These are phyloP conservation scores for Saturnispora bothae DNA, from an alignment of 805 yeast genomes.

Conservation along the genomic window DNA sequence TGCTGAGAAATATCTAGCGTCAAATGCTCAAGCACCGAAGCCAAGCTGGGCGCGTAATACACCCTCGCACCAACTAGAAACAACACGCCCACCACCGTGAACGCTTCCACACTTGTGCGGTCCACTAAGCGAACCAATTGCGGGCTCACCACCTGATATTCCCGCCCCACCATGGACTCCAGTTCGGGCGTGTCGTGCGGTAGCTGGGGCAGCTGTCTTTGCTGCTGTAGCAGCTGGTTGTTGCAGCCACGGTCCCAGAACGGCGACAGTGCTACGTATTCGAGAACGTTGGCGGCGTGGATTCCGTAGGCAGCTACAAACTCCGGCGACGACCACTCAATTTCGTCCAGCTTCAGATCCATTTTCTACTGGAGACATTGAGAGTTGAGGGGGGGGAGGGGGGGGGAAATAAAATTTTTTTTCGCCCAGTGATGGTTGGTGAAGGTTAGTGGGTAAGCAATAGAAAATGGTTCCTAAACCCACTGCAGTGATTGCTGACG, in stretches of 20 bases:
- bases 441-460: too few relatives aligned
- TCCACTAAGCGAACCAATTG: not conserved
- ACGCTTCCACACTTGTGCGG: not conserved
- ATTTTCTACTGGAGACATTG: too few relatives aligned
- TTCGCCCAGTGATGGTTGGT: too few relatives aligned
- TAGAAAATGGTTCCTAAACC: slow-evolving; percentile 30
- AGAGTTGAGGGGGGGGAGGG: too few relatives aligned
- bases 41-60: slow-evolving; percentile 4
- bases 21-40: not conserved
- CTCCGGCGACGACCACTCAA: slow-evolving; percentile 96
- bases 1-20: not conserved
- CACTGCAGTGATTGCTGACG: slow-evolving; percentile 51
- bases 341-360: slow-evolving; percentile 55
- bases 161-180: slow-evolving; percentile 72
- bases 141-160: slow-evolving; percentile 46
- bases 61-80: slow-evolving; percentile 4
- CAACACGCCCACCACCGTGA: not conserved
- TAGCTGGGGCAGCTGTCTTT: slow-evolving; percentile 62
- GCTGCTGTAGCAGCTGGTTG: slow-evolving; percentile 94
- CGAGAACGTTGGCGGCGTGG: slow-evolving; percentile 81
- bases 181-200: slow-evolving; percentile 39
- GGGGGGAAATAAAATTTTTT: too few relatives aligned
- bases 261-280: slow-evolving; percentile 88
- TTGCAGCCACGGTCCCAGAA: slow-evolving; percentile 90
- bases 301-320: slow-evolving; percentile 89